Evolutionary conservation across 192 early-diverging fungal genomes (phyloP).

Genomic region (Lunasporangiospora selenospora): DNA sequence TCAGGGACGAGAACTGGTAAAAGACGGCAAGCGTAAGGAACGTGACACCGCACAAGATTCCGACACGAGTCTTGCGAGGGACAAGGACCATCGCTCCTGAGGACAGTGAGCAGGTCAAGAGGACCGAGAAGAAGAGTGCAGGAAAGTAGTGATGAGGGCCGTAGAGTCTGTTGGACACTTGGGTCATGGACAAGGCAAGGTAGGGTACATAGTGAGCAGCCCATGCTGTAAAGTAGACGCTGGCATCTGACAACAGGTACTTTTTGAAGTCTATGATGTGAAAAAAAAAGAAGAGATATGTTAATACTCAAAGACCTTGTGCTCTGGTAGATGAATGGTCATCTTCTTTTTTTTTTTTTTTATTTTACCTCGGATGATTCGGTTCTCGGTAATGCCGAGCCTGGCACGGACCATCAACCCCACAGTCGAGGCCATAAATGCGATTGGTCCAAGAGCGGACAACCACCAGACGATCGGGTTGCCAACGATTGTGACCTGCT

Average conservation of each 20-base stretch:
- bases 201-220: slow-evolving; percentile 7
- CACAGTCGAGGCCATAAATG: slow-evolving; percentile 7
- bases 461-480: slow-evolving; percentile 20
- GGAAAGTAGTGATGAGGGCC: slow-evolving; percentile 18
- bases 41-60: neutral
- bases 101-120: slow-evolving; percentile 10
- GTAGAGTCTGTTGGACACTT: neutral
- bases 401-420: too few relatives aligned
- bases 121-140: slow-evolving; percentile 14
- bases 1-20: slow-evolving; percentile 6
- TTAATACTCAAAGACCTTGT: neutral
- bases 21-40: neutral
- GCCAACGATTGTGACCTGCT: slow-evolving; percentile 13
- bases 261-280: slow-evolving; percentile 7
- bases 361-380: too few relatives aligned
- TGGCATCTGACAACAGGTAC: neutral
- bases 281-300: neutral
- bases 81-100: neutral
- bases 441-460: neutral
- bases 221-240: slow-evolving; percentile 15
- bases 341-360: too few relatives aligned
- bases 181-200: neutral
- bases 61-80: neutral
- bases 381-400: too few relatives aligned
- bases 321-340: too few relatives aligned